phyloP scores from a whole-genome alignment of 2,329 filamentous ascomycete genomes.

The Orbilia oligospora region DNA sequence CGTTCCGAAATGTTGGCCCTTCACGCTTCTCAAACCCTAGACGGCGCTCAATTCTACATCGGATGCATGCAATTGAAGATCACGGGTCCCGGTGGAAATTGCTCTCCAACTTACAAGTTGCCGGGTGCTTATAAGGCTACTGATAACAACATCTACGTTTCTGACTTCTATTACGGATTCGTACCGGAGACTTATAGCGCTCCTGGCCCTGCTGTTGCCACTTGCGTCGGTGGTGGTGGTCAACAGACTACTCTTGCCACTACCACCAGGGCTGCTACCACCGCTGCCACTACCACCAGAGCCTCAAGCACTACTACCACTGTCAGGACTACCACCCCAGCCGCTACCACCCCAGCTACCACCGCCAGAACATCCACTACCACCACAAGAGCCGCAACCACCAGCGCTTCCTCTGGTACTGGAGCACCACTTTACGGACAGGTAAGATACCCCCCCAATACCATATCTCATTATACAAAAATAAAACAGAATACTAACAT shows the following conservation, averaged over 20 bases:
- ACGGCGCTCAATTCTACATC: slow-evolving; percentile 66
- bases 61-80: slow-evolving; percentile 66
- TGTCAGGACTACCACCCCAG: slow-evolving; percentile 30
- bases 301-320: slow-evolving; percentile 57
- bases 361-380: slow-evolving; percentile 39
- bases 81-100: slow-evolving; percentile 64
- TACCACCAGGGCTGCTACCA: slow-evolving; percentile 24
- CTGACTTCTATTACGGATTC: slow-evolving; percentile 66
- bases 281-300: slow-evolving; percentile 21
- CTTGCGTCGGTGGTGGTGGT: slow-evolving; percentile 54
- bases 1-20: slow-evolving; percentile 67
- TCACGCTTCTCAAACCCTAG: slow-evolving; percentile 64
- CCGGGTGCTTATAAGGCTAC: slow-evolving; percentile 65
- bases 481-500: slow-evolving; percentile 16
- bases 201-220: slow-evolving; percentile 64
- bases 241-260: slow-evolving; percentile 15
- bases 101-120: slow-evolving; percentile 65
- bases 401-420: neutral
- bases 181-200: slow-evolving; percentile 65
- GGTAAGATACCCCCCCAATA: neutral
- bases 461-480: neutral
- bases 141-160: slow-evolving; percentile 64
- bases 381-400: slow-evolving; percentile 47
- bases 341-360: slow-evolving; percentile 54
- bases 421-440: slow-evolving; percentile 52